Percentiles rank a stretch among this genome's conserved stretches.
Evolutionary conservation across 257 asterid species (phyloP).

Genomic region (Nicotiana knightiana): DNA sequence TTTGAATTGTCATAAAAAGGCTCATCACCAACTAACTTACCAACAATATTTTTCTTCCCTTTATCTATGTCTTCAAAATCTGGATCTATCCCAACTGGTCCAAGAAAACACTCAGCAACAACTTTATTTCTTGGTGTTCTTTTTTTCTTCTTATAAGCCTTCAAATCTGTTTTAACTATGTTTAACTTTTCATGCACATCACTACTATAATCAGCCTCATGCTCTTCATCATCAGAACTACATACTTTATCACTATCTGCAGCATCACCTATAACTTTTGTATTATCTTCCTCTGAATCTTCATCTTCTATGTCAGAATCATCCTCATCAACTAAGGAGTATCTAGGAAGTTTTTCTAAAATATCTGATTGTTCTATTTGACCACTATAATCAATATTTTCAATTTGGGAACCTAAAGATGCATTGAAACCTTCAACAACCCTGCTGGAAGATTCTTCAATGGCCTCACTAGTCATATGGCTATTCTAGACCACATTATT

Average conservation of each 20-base stretch:
- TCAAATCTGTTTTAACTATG: not conserved
- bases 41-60: not conserved
- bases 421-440: not conserved
- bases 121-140: not conserved
- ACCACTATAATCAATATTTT: not conserved
- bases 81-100: not conserved
- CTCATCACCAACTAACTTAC: not conserved
- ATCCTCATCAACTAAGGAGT: not conserved
- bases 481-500: too few species aligned
- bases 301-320: not conserved
- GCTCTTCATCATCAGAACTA: not conserved
- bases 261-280: not conserved
- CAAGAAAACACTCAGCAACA: not conserved
- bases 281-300: not conserved
- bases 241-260: not conserved
- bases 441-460: not conserved
- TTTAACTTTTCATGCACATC: not conserved
- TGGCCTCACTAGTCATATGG: not conserved
- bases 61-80: not conserved
- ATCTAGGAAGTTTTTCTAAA: not conserved
- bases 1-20: not conserved
- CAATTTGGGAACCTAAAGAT: not conserved
- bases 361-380: not conserved
- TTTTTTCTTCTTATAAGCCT: not conserved
- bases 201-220: not conserved